Conservation (phyloP, 352 stramenopile species). For the Thraustochytrium striatum region DNA sequence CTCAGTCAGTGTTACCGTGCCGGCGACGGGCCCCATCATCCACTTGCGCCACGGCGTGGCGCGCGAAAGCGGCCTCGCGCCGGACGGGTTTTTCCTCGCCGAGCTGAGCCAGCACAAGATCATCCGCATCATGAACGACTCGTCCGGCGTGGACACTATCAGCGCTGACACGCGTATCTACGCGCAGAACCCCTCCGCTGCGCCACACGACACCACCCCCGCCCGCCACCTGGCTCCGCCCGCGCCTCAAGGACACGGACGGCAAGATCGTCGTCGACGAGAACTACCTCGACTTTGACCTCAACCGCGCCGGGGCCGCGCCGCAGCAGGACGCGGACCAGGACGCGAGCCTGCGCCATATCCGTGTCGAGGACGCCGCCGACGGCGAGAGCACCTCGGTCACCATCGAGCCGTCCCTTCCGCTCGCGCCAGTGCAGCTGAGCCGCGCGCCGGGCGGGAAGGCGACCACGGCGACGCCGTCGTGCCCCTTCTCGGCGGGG, state of each 20-base stretch:
- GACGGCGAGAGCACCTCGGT: background rate
- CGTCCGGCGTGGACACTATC: background rate
- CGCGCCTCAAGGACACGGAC: background rate
- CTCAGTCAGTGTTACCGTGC: background rate
- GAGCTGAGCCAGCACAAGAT: constrained; percentile 28
- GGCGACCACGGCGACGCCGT: background rate
- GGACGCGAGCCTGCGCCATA: background rate
- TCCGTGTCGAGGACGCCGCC: background rate
- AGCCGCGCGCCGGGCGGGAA: background rate
- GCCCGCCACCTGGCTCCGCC: constrained; percentile 4
- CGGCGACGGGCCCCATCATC: background rate
- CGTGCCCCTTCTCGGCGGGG: constrained; percentile 9
- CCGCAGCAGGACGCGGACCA: background rate
- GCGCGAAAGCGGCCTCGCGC: background rate
- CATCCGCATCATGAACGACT: constrained; percentile 10
- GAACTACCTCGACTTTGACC: constrained; percentile 23
- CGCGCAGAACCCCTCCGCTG: background rate
- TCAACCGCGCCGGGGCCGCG: background rate
- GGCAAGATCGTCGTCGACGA: constrained; percentile 18
- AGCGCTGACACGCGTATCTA: background rate
- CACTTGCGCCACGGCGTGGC: constrained; percentile 4
- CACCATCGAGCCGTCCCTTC: background rate
- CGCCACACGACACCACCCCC: background rate
- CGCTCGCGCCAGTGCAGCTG: no score
- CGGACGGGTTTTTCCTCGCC: background rate